Evolutionary conservation across 2,329 filamentous ascomycete genomes (phyloP).

Genomic region (Alternaria infectoria): DNA sequence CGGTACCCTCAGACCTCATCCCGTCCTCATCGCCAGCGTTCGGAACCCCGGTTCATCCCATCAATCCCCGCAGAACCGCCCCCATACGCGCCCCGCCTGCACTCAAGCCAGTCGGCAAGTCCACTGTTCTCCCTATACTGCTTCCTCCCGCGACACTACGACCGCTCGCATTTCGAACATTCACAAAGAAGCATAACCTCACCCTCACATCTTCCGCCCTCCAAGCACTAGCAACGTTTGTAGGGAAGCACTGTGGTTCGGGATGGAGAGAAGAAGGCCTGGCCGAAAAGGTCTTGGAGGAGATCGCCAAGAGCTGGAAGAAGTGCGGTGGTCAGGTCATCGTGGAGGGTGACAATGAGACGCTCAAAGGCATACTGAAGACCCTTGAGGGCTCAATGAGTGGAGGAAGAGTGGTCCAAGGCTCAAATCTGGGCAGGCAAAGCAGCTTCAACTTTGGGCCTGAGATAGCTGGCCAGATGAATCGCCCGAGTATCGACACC

Average conservation of each 20-base stretch:
- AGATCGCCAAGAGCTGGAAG: constrained; percentile 92
- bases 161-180: constrained; percentile 90
- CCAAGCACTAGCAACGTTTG: constrained; percentile 83
- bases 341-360: constrained; percentile 76
- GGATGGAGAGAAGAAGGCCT: constrained; percentile 96
- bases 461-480: constrained; percentile 30
- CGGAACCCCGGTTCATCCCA: constrained; percentile 81
- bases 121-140: constrained; percentile 82
- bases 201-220: constrained; percentile 88
- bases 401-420: constrained; percentile 72
- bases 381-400: constrained; percentile 86
- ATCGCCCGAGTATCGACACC: constrained; percentile 58
- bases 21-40: constrained; percentile 92
- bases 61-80: constrained; percentile 61
- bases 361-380: constrained; percentile 80
- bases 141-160: constrained; percentile 86
- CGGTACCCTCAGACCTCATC: constrained; percentile 62
- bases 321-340: constrained; percentile 86
- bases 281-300: constrained; percentile 90
- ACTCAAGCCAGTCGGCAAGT: constrained; percentile 59
- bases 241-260: constrained; percentile 91
- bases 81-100: constrained; percentile 54
- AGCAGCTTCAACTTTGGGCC: constrained; percentile 68
- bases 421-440: constrained; percentile 65
- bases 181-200: constrained; percentile 96